phyloP scores from a whole-genome alignment of 345 rosid genomes.

The Lumnitzera littorea region DNA sequence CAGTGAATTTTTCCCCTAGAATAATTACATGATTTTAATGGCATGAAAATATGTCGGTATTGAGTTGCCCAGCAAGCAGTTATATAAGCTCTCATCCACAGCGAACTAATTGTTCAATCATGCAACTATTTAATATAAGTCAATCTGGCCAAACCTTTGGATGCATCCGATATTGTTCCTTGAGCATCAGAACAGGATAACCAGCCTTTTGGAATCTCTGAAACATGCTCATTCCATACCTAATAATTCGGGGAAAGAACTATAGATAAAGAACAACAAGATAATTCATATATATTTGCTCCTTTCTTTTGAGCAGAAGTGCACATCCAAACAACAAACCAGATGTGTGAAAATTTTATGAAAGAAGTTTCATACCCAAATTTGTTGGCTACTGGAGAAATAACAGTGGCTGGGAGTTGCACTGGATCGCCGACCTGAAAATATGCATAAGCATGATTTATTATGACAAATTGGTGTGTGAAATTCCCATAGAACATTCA shows the following conservation, averaged over 20 bases:
- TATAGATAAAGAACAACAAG: background rate
- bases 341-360: too few species aligned
- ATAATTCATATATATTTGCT: too few species aligned
- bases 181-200: conserved; percentile 90
- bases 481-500: background rate
- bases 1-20: too few species aligned
- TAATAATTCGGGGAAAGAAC: conserved; percentile 19
- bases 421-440: conserved; percentile 90
- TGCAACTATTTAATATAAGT: background rate
- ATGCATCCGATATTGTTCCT: conserved; percentile 94
- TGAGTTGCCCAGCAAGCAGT: too few species aligned
- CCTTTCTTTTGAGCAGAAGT: too few species aligned
- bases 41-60: too few species aligned
- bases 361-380: conserved; percentile 45
- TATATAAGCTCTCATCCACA: too few species aligned
- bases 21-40: too few species aligned
- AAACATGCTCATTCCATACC: conserved; percentile 91
- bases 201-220: conserved; percentile 96
- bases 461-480: background rate
- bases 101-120: too few species aligned
- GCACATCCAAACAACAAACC: too few species aligned
- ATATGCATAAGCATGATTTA: background rate
- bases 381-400: conserved; percentile 68
- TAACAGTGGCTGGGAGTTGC: conserved; percentile 96
- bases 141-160: conserved; percentile 57